Conservation (phyloP, 2,329 filamentous ascomycete species). For the Aspergillus glaucus region DNA sequence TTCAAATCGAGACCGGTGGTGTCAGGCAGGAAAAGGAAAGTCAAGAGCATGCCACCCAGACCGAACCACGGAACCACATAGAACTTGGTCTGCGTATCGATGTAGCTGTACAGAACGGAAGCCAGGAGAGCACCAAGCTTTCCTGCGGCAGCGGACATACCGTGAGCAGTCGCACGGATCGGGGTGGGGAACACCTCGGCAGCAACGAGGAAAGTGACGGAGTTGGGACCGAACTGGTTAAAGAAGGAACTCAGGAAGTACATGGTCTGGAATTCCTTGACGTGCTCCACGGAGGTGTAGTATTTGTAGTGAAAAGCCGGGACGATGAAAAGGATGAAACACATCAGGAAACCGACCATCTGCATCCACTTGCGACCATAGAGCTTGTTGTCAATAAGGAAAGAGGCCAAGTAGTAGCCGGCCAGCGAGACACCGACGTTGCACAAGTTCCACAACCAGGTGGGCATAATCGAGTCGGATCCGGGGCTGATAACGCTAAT, state of each 20-base stretch:
- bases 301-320: conserved; percentile 83
- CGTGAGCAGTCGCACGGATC: conserved; percentile 87
- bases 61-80: conserved; percentile 95
- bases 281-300: conserved; percentile 64
- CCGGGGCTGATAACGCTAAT: conserved; percentile 71
- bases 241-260: conserved; percentile 98
- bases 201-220: conserved; percentile 90
- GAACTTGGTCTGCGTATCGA: conserved; percentile 76
- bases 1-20: conserved; percentile 94
- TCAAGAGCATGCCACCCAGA: conserved; percentile 76
- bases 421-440: conserved; percentile 80
- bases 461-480: conserved; percentile 68
- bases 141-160: conserved; percentile 84
- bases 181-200: conserved; percentile 95
- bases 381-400: conserved; percentile 91
- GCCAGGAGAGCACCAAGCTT: conserved; percentile 84
- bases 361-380: conserved; percentile 97
- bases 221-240: conserved; percentile 97
- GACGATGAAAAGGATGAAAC: conserved; percentile 88
- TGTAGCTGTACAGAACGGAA: conserved; percentile 91
- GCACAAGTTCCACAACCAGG: conserved; percentile 87
- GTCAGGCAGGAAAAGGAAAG: conserved; percentile 83
- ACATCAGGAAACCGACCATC: conserved; percentile 85
- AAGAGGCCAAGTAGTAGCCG: conserved; percentile 84
- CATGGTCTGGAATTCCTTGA: conserved; percentile 94